Percentiles rank a stretch among this genome's conserved stretches.
phyloP scores from a whole-genome alignment of 495 filamentous ascomycete species.

The Sabuloglossum arenarium region DNA sequence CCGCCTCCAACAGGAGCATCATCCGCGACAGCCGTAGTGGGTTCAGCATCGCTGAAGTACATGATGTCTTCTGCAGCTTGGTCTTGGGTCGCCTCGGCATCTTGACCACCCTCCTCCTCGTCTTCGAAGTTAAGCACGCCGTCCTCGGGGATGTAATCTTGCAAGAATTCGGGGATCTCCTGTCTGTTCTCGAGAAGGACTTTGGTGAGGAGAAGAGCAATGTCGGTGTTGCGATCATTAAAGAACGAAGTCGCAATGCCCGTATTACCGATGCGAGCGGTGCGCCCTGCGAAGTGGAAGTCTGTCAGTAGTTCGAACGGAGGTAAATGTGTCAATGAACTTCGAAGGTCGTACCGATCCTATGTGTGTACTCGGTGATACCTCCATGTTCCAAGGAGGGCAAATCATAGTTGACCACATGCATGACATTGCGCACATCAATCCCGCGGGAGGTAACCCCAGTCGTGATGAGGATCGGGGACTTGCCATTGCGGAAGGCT shows the following conservation, averaged over 20 bases:
- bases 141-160: slow-evolving; percentile 33
- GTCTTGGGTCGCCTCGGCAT: neutral
- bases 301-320: neutral
- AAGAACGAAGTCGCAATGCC: slow-evolving; percentile 83
- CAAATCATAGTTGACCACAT: slow-evolving; percentile 86
- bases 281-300: slow-evolving; percentile 40
- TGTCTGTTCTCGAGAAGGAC: slow-evolving; percentile 62
- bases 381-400: slow-evolving; percentile 52
- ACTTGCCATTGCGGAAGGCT: slow-evolving; percentile 50
- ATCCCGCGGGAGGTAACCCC: slow-evolving; percentile 76
- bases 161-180: slow-evolving; percentile 61
- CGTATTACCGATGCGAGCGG: slow-evolving; percentile 76
- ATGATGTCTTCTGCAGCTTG: neutral
- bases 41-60: slow-evolving; percentile 12
- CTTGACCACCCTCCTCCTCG: neutral
- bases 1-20: neutral
- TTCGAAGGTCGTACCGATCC: slow-evolving; percentile 45
- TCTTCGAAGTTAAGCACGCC: slow-evolving; percentile 34
- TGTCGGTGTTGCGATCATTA: slow-evolving; percentile 42
- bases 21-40: neutral
- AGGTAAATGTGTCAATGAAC: neutral
- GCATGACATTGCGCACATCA: slow-evolving; percentile 67
- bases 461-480: slow-evolving; percentile 68
- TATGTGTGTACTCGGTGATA: slow-evolving; percentile 83
- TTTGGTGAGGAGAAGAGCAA: slow-evolving; percentile 52